Percentiles rank a stretch among this genome's conserved stretches.
These are phyloP conservation scores for Colletotrichum cereale DNA, from an alignment of 2,329 filamentous ascomycete species.

Conservation along the genomic window DNA sequence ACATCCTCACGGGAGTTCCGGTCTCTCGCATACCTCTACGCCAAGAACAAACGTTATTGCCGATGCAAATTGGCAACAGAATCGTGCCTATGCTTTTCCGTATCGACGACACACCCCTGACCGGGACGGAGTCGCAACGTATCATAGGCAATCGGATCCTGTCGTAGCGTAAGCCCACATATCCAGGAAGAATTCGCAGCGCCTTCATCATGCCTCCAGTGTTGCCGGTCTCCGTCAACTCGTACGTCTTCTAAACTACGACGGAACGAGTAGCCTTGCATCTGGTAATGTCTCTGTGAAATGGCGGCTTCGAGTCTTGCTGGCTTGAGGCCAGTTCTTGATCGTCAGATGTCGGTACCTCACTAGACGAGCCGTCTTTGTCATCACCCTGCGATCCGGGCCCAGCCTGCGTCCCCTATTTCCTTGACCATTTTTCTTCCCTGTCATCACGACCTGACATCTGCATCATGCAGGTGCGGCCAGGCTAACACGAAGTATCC, in stretches of 20 bases:
- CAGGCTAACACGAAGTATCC: not conserved
- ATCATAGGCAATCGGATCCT: not conserved
- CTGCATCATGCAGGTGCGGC: too few relatives aligned
- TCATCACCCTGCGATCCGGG: not conserved
- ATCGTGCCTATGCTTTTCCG: not conserved
- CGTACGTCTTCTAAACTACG: not conserved
- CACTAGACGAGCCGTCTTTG: not conserved
- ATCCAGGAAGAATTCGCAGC: not conserved
- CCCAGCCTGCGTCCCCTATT: not conserved
- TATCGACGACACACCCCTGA: not conserved
- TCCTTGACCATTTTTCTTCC: not conserved
- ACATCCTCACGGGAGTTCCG: not conserved
- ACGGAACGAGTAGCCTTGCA: not conserved
- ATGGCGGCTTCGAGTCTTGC: not conserved
- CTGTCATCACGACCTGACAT: fast-evolving
- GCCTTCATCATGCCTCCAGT: not conserved
- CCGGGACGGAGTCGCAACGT: not conserved
- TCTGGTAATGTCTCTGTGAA: not conserved
- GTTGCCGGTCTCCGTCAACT: not conserved
- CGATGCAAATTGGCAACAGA: too few relatives aligned
- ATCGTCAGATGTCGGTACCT: too few relatives aligned
- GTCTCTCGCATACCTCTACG: not conserved
- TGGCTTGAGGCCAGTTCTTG: not conserved
- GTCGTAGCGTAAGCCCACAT: not conserved
- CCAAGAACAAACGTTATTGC: not conserved